Base-by-base conservation (phyloP, 441 rosid species). In the Erodium chrysanthum region DNA sequence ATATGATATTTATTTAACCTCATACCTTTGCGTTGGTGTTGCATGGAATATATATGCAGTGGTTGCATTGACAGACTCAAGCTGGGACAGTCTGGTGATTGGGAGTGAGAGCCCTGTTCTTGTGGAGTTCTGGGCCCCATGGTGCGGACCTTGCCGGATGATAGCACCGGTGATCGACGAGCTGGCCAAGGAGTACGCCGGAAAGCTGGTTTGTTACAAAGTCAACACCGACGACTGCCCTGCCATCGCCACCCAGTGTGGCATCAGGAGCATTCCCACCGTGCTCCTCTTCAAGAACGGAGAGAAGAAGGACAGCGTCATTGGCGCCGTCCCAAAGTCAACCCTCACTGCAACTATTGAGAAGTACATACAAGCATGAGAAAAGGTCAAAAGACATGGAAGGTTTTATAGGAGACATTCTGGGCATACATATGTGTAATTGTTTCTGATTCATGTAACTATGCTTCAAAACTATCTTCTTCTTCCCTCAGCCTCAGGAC, bases 111-210 rank as follows among this genome's bases (percentile, higher is more conserved):
- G 68, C 10, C 89, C 98, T 4, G 96, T 90, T 2, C 68, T 90
- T 64, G 93, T 93, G 33, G 97, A 90, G 25, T 93, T 93, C 71
- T 93, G 98, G 98, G 98, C 98, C 52, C 98, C 98, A 4, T 93
- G 98, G 97, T 93, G 98, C 59, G 97, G 97, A 27, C 98, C 98
- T 0, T 93, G 98, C 83, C 84, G 90, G 42, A 88, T 93, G 96
- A 88, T 93, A 58, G 88, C 83, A 77, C 98, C 98, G 7, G 59
- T 89, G 31, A 85, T 93, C n/a, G 86, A 86, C 69, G 91, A 87
- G 27, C 80, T 93, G 35, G 86, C 98, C 0, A 85, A 76, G 70
- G 88, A 87, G 5, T 93, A 87, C 70, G 82, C 81, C 0, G 97
- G 96, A 46, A 90, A 93, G 76, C 84, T 90, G 67, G 89, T 86